Percentiles rank a stretch among this genome's conserved stretches.
Conservation (phyloP, 106 monocot genomes). For the Agapanthus africanus region DNA sequence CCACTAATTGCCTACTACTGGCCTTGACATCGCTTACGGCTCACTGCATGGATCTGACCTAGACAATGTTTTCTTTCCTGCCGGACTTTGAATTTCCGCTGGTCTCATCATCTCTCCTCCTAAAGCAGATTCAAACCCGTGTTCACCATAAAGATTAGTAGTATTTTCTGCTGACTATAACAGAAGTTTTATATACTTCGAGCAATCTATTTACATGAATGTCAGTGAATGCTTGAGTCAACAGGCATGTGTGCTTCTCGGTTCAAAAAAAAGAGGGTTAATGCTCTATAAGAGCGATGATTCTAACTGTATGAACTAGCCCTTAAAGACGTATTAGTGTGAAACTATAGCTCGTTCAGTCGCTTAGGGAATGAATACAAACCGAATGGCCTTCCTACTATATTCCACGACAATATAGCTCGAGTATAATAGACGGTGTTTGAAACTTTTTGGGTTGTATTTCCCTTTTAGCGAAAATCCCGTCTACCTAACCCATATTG, state of each 20-base stretch:
- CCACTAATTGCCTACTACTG: too few species aligned
- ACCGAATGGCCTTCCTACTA: conserved; percentile 2
- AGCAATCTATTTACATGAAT: not conserved
- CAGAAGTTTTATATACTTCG: not conserved
- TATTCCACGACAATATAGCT: conserved; percentile 3
- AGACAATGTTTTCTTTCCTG: too few species aligned
- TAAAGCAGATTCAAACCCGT: too few species aligned
- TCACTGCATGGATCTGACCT: too few species aligned
- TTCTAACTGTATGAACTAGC: too few species aligned
- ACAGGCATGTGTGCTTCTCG: not conserved
- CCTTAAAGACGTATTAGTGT: not conserved
- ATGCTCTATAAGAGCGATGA: not conserved
- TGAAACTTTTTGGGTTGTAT: conserved; percentile 1
- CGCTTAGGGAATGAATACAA: too few species aligned
- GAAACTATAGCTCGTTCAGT: not conserved
- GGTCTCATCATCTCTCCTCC: too few species aligned
- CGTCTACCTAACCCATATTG: not conserved
- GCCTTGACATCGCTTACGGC: too few species aligned
- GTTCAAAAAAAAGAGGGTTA: not conserved
- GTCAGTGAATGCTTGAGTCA: not conserved
- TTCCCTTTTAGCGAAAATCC: not conserved
- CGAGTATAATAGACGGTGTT: not conserved
- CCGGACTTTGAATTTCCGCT: too few species aligned
- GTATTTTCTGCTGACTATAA: too few species aligned
- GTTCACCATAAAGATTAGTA: too few species aligned